A percentile compares a stretch with the other conserved stretches of the same genome.
phyloP scores from a whole-genome alignment of 345 rosid genomes.

The Sisymbrium irio region DNA sequence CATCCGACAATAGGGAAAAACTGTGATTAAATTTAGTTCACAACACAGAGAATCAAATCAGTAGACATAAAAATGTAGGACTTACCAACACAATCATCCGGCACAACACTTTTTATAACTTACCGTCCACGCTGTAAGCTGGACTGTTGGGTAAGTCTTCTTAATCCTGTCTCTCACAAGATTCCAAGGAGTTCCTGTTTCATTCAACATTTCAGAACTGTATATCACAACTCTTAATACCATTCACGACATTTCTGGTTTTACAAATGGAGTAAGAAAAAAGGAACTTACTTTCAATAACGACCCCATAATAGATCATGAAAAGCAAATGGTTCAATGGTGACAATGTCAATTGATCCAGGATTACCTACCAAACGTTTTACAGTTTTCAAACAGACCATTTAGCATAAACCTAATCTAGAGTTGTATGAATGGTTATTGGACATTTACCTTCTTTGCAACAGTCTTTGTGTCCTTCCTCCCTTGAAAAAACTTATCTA shows the following conservation, averaged over 20 bases:
- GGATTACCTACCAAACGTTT: slow-evolving; percentile 47
- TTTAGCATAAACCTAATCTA: no score
- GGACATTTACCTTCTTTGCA: slow-evolving; percentile 71
- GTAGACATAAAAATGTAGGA: background rate
- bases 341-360: slow-evolving; percentile 84
- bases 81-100: background rate
- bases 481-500: slow-evolving; percentile 89
- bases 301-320: slow-evolving; percentile 75
- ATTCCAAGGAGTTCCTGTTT: slow-evolving; percentile 73
- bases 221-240: background rate
- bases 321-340: slow-evolving; percentile 87
- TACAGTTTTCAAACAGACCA: no score
- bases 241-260: background rate
- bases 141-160: slow-evolving; percentile 72
- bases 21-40: slow-evolving; percentile 39
- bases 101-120: background rate
- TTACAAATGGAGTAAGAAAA: background rate
- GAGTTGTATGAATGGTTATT: no score
- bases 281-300: slow-evolving; percentile 59
- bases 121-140: slow-evolving; percentile 86
- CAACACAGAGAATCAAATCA: background rate
- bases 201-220: slow-evolving; percentile 29
- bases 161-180: slow-evolving; percentile 71
- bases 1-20: slow-evolving; percentile 90
- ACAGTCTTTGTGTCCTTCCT: slow-evolving; percentile 79